phyloP scores from a whole-genome alignment of 2,329 filamentous ascomycete genomes.

The Hypomyces perniciosus region DNA sequence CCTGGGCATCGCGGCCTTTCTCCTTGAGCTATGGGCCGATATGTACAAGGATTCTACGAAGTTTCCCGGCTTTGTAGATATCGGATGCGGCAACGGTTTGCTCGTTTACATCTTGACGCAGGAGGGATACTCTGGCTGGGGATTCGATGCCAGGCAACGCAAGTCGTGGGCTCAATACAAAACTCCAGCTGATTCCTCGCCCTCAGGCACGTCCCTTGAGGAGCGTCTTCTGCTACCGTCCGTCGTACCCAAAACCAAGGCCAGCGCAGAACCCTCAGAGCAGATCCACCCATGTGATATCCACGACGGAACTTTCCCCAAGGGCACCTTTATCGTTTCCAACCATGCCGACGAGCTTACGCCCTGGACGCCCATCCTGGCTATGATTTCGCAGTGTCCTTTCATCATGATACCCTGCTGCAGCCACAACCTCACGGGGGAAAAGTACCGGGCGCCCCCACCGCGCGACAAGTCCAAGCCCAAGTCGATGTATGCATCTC shows the following conservation, averaged over 20 bases:
- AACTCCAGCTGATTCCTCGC: constrained; percentile 19
- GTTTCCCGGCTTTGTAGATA: constrained; percentile 91
- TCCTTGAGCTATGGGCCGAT: constrained; percentile 83
- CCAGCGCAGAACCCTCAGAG: neutral
- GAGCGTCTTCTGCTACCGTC: constrained; percentile 45
- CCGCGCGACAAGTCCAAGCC: constrained; percentile 44
- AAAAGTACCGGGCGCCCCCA: constrained; percentile 60
- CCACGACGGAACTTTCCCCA: constrained; percentile 61
- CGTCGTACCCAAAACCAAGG: constrained; percentile 25
- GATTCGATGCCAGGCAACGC: constrained; percentile 81
- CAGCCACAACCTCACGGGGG: constrained; percentile 77
- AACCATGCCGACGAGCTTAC: constrained; percentile 98
- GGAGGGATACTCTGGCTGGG: constrained; percentile 82
- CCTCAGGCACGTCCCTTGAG: constrained; percentile 32
- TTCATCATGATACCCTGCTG: constrained; percentile 96
- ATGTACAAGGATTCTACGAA: constrained; percentile 57
- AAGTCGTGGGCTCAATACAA: constrained; percentile 79
- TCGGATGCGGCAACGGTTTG: constrained; percentile 91
- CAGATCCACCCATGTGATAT: constrained; percentile 18
- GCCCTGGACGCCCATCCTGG: constrained; percentile 88
- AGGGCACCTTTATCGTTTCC: constrained; percentile 83
- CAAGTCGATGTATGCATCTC: constrained; percentile 71
- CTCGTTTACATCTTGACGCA: constrained; percentile 74
- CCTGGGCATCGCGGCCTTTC: constrained; percentile 80
- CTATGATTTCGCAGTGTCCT: constrained; percentile 64